phyloP scores from a whole-genome alignment of 352 stramenopile genomes.

The Phytophthora litchii region DNA sequence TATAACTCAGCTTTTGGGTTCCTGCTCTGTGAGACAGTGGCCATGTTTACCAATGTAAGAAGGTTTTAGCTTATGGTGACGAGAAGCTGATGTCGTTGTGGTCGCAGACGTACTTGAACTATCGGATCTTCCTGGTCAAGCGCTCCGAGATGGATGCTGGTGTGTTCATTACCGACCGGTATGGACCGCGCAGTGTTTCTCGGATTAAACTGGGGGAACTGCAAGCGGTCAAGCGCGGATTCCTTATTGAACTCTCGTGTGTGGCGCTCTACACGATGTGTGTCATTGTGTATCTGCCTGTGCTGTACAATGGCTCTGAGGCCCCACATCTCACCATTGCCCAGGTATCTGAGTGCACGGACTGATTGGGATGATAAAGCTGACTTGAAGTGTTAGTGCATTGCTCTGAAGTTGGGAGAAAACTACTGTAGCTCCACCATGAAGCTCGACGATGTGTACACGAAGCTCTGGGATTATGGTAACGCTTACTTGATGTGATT shows the following conservation, averaged over 20 bases:
- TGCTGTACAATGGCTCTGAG: slow-evolving; percentile 48
- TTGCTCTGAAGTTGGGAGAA: slow-evolving; percentile 42
- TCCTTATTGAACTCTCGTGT: slow-evolving; percentile 56
- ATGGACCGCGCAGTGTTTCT: slow-evolving; percentile 52
- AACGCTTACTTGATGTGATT: not conserved
- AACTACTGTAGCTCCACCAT: slow-evolving; percentile 63
- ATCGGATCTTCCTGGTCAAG: slow-evolving; percentile 59
- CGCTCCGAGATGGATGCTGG: slow-evolving; percentile 59
- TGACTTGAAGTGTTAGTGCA: slow-evolving; percentile 40
- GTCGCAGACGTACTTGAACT: slow-evolving; percentile 63
- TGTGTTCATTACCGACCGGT: slow-evolving; percentile 63
- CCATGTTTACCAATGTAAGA: slow-evolving; percentile 66
- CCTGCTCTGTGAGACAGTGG: slow-evolving; percentile 50
- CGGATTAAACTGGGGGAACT: slow-evolving; percentile 50
- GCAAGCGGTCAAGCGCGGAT: slow-evolving; percentile 49
- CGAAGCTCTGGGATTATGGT: slow-evolving; percentile 69
- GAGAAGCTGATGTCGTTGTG: slow-evolving; percentile 2
- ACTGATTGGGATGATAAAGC: not conserved
- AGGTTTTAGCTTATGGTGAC: not conserved
- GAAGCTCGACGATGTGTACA: slow-evolving; percentile 48
- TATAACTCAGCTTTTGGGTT: slow-evolving; percentile 53
- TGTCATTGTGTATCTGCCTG: slow-evolving; percentile 58
- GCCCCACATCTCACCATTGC: slow-evolving; percentile 44
- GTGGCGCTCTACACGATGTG: slow-evolving; percentile 54
- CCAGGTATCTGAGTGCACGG: slow-evolving; percentile 18